Evolutionary conservation across 2,329 filamentous ascomycete genomes (phyloP), one percentile per base, ranked within the genome.

Genomic region (Trichoderma semiorbis): DNA sequence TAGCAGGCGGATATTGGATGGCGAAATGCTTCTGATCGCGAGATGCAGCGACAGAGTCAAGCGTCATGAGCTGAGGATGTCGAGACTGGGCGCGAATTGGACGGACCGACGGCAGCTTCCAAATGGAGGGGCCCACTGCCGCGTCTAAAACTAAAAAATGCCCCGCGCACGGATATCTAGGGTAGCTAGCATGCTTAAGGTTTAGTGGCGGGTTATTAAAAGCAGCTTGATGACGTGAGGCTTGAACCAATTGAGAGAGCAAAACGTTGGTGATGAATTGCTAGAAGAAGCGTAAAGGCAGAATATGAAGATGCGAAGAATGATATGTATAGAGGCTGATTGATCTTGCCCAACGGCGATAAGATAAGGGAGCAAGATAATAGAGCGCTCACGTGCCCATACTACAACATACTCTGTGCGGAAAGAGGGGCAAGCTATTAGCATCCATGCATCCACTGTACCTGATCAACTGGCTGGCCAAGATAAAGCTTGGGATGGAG

Each of bases 81-180:
- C 34, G 66, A 43, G 58, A 43, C 66, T 65, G 63, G 57, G 57
- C 67, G 67, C 67, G 67, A 69, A 36, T 53, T 36, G 67, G 55
- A 43, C 16, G 16, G 36, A 39, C 34, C 34, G 34, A 34, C 50
- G 32, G 53, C 64, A 43, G 53, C 50, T 67, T 24, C 28, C 26
- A 18, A 36, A 62, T 62, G 28, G 67, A 30, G 67, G 67, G 67
- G 67, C 57, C 67, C 67, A 69, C 67, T 53, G 26, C 66, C 67
- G 67, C 67, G 67, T 69, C 57, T 69, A 53, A 69, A 43, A 39
- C 57, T 69, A 53, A 69, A 43, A 39, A 61, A 62, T 69, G 67
- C 67, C 66, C 67, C 67, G 67, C 67, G 24, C 24, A 47, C 60
- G 60, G 60, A 28, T 62, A 24, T 63, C 28, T 63, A 30, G 10